Evolutionary conservation across 1,284 basidiomycete genomes (phyloP), one percentile per base, ranked within the genome.

Genomic region (Volvariella surrecta): DNA sequence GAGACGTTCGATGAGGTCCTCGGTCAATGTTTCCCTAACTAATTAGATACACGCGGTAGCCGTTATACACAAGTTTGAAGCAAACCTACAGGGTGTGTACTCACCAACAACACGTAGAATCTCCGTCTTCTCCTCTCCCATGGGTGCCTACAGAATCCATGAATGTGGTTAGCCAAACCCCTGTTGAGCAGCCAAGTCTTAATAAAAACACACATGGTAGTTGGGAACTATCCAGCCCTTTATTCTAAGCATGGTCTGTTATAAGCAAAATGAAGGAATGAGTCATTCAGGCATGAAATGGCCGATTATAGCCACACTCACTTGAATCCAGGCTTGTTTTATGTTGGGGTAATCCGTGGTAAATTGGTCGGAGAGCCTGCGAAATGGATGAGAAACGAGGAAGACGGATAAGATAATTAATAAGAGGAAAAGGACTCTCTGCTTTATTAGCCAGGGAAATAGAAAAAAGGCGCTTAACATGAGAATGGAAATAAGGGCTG

Each of bases 211-310:
- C 45, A 62, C 63, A 31, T 68, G 64, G 52, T 82, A 81, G 57
- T 73, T 82, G 8, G 80, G 79, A 2, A 81, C 73, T 47, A 81
- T 78, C 75, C 76, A 81, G 6, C 75, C 73, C 54, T 74, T 76
- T 17, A 67, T 65, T 37, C 74, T 62, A 13, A 82, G 59, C 24
- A 28, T 6, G 24, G 24, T 28, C 24, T 6, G 24, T 11, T 11
- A 28, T 11, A 6, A 6, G 11, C 6, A 28, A 28, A 6, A 28
- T 28, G 24, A 28, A 28, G 24, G 24, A 11, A 11, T 6, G 6
- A 28, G 24, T 6, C 24, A 11, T 28, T n/a, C n/a, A n/a, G 24
- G 11, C 6, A 4, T 37, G 4, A 20, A 39, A 6, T 20, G 24
- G 9, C 34, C 37, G 34, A 37, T 28, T 30, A 22, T 16, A 32